Conservation (phyloP, 257 asterid species). For the Orobanche coerulescens region DNA sequence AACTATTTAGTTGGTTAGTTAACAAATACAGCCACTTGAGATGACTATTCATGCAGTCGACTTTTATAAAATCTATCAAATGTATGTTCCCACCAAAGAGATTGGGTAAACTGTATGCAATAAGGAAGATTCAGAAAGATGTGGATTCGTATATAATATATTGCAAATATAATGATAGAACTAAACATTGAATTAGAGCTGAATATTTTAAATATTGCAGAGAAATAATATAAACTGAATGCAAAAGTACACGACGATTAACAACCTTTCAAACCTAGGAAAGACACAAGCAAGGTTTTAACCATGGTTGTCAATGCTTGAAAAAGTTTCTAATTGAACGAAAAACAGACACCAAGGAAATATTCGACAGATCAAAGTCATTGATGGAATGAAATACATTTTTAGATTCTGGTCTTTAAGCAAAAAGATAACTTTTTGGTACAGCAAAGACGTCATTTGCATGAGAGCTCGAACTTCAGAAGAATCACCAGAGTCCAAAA, state of each 20-base stretch:
- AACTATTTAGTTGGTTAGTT: background rate
- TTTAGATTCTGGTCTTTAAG: constrained; percentile 39
- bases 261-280: background rate
- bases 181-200: background rate
- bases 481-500: constrained; percentile 59
- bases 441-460: constrained; percentile 50
- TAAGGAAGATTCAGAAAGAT: background rate
- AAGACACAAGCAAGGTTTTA: background rate
- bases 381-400: constrained; percentile 37
- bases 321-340: constrained; percentile 18
- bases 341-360: constrained; percentile 27
- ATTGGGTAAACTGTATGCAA: background rate
- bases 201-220: background rate
- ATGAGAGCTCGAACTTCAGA: constrained; percentile 51
- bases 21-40: background rate
- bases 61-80: background rate
- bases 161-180: background rate
- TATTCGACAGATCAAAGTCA: too few species aligned
- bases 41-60: background rate
- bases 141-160: too few species aligned
- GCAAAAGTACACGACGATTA: background rate
- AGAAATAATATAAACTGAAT: background rate
- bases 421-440: constrained; percentile 39
- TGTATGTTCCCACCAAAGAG: background rate
- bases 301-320: constrained; percentile 27